Base-by-base conservation (phyloP, 352 stramenopile genomes). In the Phytophthora cajani region DNA sequence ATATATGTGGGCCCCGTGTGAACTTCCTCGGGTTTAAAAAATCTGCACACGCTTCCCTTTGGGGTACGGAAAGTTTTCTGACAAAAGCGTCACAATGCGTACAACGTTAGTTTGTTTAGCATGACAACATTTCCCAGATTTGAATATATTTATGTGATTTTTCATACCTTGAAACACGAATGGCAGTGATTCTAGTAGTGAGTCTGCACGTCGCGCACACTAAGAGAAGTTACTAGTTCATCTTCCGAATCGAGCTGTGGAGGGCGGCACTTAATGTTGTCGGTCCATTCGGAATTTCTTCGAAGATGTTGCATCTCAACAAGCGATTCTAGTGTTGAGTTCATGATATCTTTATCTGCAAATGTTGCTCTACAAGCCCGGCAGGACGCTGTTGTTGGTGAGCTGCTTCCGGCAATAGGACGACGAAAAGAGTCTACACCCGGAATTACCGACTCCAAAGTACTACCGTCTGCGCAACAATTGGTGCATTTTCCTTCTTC, bases 101-200 rank as follows among this genome's bases (percentile, higher is more conserved):
- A 27, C 23, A 27, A 27, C 23, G 23, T 27, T 27, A 27, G 23
- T 27, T 38, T 38, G 32, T 11, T 38, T 2, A 38, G 33, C 33
- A 38, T 38, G 23, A 27, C 23, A 27, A 27, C 23, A 27, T 27
- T 2, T 27, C 23, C 23, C 2, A 27, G 23, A 3, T 27, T 27
- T 27, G 1, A 23, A 23, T 23, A 23, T 23, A 23, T 23, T 1
- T 23, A 38, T 38, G 32, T 11, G 32, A 38, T 38, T 38, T 11
- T 1, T 38, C 32, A 38, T 47, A 64, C 65, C 58, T 67, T 67
- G 17, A 72, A 67, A 21, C 67, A 74, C 3, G 67, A 69, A n/a
- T 65, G 64, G 30, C 58, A 61, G 33, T 67, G 64, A 6, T 57
- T 58, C 44, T 51, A 72, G 25, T 62, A 71, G 38, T 71, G 64